A percentile compares a stretch with the other conserved stretches of the same genome.
These are phyloP conservation scores for Nakazawaea holstii DNA, from an alignment of 805 yeast genomes.

Conservation along the genomic window DNA sequence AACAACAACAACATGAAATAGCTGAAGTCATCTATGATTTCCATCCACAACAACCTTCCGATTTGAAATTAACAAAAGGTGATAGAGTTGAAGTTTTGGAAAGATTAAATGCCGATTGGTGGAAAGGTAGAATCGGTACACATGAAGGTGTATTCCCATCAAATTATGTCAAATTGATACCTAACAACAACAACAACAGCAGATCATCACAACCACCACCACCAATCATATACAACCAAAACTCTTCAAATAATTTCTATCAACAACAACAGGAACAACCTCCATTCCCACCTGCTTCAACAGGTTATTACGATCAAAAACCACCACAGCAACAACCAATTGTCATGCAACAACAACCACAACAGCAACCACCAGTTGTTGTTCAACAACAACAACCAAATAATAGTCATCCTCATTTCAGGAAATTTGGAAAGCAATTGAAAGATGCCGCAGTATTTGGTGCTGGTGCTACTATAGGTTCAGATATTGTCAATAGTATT, in stretches of 20 bases:
- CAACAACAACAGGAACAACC: constrained; percentile 18
- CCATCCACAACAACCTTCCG: constrained; percentile 69
- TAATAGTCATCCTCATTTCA: constrained; percentile 31
- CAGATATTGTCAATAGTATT: constrained; percentile 71
- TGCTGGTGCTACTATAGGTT: constrained; percentile 93
- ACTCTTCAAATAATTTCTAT: no score
- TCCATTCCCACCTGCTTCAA: constrained; percentile 49
- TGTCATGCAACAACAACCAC: constrained; percentile 14
- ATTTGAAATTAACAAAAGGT: constrained; percentile 58
- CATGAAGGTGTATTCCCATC: constrained; percentile 83
- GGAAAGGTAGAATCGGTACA: constrained; percentile 66
- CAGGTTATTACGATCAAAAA: constrained; percentile 36
- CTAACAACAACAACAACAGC: constrained; percentile 10
- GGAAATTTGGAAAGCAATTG: constrained; percentile 70
- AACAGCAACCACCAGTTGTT: constrained; percentile 15
- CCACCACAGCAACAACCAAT: no score
- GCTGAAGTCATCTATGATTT: constrained; percentile 75
- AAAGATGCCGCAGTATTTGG: constrained; percentile 95
- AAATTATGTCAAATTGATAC: constrained; percentile 60
- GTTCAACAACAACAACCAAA: constrained; percentile 28
- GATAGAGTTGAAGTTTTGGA: constrained; percentile 67
- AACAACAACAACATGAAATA: constrained; percentile 24
- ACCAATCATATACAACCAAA: constrained; percentile 18
- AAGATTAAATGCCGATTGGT: constrained; percentile 82
- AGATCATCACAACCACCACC: constrained; percentile 19